These are phyloP conservation scores for Rhodotorula taiwanensis DNA, from an alignment of 768 basidiomycete species.

Conservation along the genomic window DNA sequence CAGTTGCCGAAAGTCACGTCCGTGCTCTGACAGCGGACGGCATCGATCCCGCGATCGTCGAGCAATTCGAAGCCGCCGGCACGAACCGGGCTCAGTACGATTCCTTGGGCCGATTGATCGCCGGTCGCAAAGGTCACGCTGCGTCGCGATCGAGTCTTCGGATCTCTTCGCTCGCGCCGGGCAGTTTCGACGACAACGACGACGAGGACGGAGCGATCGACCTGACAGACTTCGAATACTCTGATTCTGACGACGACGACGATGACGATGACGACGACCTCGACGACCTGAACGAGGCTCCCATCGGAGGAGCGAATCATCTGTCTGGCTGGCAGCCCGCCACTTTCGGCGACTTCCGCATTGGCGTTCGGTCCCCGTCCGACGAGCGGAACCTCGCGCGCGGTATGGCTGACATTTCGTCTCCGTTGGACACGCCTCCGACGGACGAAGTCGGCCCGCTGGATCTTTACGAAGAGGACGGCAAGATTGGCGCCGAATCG, in stretches of 20 bases:
- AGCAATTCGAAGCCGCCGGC: constrained; percentile 18
- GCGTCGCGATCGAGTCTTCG: not conserved
- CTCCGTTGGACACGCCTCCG: constrained; percentile 6
- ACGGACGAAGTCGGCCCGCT: constrained; percentile 22
- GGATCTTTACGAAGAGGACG: constrained; percentile 6
- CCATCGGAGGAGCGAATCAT: constrained; percentile 15
- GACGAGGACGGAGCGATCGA: constrained; percentile 23
- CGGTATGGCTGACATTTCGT: not conserved
- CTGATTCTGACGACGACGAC: constrained; percentile 16
- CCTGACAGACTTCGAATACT: constrained; percentile 31
- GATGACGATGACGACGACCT: constrained; percentile 32
- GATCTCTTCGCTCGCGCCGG: not conserved
- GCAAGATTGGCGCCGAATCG: not conserved
- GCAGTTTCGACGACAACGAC: constrained; percentile 6
- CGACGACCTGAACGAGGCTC: constrained; percentile 10
- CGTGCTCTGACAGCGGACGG: not conserved
- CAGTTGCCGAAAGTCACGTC: too few relatives aligned
- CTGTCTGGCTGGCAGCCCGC: constrained; percentile 27
- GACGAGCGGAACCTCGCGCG: not conserved
- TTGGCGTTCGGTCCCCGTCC: constrained; percentile 2
- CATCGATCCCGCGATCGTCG: constrained; percentile 3
- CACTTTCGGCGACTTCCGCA: constrained; percentile 19
- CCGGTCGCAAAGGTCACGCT: not conserved
- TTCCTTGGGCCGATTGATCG: constrained; percentile 18
- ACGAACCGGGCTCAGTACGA: constrained; percentile 19